A percentile compares a stretch with the other conserved stretches of the same genome.
Evolutionary conservation across 768 basidiomycete species (phyloP).

Genomic region (Pulveroboletus sp.): DNA sequence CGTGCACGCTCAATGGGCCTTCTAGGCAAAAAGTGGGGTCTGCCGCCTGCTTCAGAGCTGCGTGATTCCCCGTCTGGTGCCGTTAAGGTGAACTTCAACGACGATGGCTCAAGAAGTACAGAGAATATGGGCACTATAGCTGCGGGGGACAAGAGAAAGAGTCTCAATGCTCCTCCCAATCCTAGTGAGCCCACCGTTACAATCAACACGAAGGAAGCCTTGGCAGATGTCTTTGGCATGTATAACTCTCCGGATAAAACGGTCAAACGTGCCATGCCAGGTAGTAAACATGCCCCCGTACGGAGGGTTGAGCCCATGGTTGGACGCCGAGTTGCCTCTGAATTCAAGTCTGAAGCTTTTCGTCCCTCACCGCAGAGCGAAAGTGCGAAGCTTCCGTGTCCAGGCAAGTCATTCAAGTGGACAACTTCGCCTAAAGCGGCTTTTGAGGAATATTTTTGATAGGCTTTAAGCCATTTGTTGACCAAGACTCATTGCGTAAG

Average conservation of each 20-base stretch:
- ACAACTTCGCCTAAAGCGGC: constrained; percentile 14
- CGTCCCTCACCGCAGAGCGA: constrained; percentile 29
- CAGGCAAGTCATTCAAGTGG: constrained; percentile 27
- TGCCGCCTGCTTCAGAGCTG: constrained; percentile 45
- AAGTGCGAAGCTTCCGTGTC: constrained; percentile 31
- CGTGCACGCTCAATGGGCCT: constrained; percentile 79
- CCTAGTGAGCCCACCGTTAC: constrained; percentile 81
- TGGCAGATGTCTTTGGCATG: constrained; percentile 93
- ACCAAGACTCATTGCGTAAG: constrained; percentile 49
- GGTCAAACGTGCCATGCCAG: constrained; percentile 46
- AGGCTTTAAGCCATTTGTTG: constrained; percentile 63
- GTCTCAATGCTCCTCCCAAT: constrained; percentile 32
- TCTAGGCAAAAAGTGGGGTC: constrained; percentile 80
- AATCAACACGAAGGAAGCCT: constrained; percentile 93
- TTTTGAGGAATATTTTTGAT: constrained; percentile 2
- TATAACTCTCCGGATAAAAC: constrained; percentile 89
- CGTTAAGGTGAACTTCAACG: constrained; percentile 53
- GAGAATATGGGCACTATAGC: constrained; percentile 35
- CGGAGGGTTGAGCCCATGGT: constrained; percentile 59
- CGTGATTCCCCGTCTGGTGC: constrained; percentile 34
- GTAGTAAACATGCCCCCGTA: constrained; percentile 71
- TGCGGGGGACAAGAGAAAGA: constrained; percentile 38
- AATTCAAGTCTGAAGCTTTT: constrained; percentile 31
- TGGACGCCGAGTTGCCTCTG: constrained; percentile 18
- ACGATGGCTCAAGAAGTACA: constrained; percentile 46